Evolutionary conservation across 108 stramenopile species (phyloP).

Genomic region (Cyclotella kingstonii): DNA sequence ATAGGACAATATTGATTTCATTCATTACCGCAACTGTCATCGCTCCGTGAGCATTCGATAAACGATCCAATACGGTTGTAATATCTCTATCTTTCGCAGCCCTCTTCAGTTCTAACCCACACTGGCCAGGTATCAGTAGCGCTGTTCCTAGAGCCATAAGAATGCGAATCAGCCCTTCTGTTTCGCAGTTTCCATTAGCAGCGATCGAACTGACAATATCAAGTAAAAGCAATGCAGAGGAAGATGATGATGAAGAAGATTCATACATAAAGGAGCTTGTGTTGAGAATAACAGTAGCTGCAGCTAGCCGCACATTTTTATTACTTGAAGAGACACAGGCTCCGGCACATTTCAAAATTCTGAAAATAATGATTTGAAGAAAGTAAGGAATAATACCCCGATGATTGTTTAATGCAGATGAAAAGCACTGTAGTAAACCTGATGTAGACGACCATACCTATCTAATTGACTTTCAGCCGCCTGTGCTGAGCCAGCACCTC

Average conservation of each 20-base stretch:
- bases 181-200: slow-evolving; percentile 58
- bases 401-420: not conserved
- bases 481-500: slow-evolving; percentile 63
- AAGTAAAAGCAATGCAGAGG: slow-evolving; percentile 43
- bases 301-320: slow-evolving; percentile 80
- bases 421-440: slow-evolving; percentile 1
- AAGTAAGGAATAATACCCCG: not conserved
- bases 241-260: slow-evolving; percentile 14
- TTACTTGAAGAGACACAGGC: slow-evolving; percentile 52
- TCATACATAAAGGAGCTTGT: slow-evolving; percentile 55
- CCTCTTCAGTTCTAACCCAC: slow-evolving; percentile 48
- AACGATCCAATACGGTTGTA: slow-evolving; percentile 61
- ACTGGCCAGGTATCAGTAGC: slow-evolving; percentile 42
- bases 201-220: slow-evolving; percentile 48
- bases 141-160: slow-evolving; percentile 74
- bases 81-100: slow-evolving; percentile 54
- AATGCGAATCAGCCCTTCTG: slow-evolving; percentile 59
- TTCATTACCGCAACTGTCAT: slow-evolving; percentile 58
- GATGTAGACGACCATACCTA: slow-evolving; percentile 11
- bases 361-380: slow-evolving; percentile 4
- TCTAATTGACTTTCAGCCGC: slow-evolving; percentile 49
- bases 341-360: slow-evolving; percentile 54
- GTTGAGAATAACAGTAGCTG: slow-evolving; percentile 76
- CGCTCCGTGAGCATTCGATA: slow-evolving; percentile 63
- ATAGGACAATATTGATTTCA: slow-evolving; percentile 56